These are phyloP conservation scores for Leucocoprinus leucothites DNA, from an alignment of 768 basidiomycete genomes.

Conservation along the genomic window DNA sequence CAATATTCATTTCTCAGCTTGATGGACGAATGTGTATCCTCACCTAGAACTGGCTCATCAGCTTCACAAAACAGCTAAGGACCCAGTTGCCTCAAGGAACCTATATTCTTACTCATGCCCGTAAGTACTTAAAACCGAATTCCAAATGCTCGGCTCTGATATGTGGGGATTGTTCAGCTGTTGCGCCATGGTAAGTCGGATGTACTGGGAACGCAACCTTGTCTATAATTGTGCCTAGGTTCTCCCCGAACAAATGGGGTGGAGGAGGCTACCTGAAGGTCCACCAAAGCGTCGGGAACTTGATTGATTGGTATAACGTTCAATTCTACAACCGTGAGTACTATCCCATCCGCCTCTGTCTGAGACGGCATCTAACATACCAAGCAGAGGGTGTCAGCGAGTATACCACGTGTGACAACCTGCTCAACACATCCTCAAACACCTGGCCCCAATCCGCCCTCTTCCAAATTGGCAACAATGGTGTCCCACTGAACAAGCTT, in stretches of 20 bases:
- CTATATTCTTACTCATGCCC: conserved; percentile 56
- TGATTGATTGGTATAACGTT: conserved; percentile 65
- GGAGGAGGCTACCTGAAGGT: conserved; percentile 58
- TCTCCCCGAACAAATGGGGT: conserved; percentile 35
- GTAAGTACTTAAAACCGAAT: conserved; percentile 26
- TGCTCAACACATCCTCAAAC: conserved; percentile 56
- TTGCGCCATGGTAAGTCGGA: conserved; percentile 48
- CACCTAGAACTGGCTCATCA: conserved; percentile 45
- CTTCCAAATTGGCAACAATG: conserved; percentile 56
- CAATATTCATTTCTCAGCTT: neutral
- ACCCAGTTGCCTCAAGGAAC: conserved; percentile 42
- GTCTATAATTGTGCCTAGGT: conserved; percentile 29
- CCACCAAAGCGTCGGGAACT: conserved; percentile 45
- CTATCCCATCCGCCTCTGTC: neutral
- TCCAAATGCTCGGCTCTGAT: neutral
- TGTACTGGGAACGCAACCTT: neutral
- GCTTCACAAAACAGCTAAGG: conserved; percentile 51
- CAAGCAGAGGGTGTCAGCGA: conserved; percentile 54
- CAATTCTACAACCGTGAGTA: conserved; percentile 46
- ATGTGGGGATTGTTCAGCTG: conserved; percentile 26
- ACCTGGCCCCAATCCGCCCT: conserved; percentile 61
- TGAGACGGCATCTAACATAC: conserved; percentile 1
- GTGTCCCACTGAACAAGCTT: conserved; percentile 59
- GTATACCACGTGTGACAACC: conserved; percentile 59
- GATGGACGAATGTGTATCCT: neutral